These are phyloP conservation scores for Aureobasidium lini DNA, from an alignment of 2,329 filamentous ascomycete species.

Conservation along the genomic window DNA sequence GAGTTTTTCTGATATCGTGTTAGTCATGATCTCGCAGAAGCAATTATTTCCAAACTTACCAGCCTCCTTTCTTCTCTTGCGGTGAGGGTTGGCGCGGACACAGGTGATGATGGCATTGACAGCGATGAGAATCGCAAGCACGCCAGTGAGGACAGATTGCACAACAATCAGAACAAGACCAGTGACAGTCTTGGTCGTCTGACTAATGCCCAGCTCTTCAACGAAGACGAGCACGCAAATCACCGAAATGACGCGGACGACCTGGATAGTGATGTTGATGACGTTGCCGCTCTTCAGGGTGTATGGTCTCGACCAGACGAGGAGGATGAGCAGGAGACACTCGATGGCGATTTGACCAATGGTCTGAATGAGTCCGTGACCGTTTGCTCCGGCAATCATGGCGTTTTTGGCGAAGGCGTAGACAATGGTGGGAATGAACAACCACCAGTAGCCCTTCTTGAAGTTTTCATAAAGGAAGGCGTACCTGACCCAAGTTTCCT, in stretches of 20 bases:
- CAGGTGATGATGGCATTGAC: constrained; percentile 82
- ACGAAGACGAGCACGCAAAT: constrained; percentile 88
- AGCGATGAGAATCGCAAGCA: constrained; percentile 77
- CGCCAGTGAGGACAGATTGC: constrained; percentile 73
- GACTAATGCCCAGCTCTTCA: constrained; percentile 78
- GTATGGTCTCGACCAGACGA: constrained; percentile 81
- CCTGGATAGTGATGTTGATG: constrained; percentile 88
- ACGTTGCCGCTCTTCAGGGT: constrained; percentile 80
- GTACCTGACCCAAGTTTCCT: constrained; percentile 89
- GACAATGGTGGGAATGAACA: constrained; percentile 80
- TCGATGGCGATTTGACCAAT: constrained; percentile 76
- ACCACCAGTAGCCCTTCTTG: constrained; percentile 93
- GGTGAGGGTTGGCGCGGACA: constrained; percentile 83
- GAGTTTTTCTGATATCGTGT: constrained; percentile 56
- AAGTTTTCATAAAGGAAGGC: constrained; percentile 96
- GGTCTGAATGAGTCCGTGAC: constrained; percentile 75
- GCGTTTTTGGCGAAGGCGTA: constrained; percentile 89
- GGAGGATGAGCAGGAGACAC: constrained; percentile 64
- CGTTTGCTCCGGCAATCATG: constrained; percentile 76
- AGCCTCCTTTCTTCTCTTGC: constrained; percentile 78
- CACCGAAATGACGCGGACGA: constrained; percentile 81
- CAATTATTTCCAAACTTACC: constrained; percentile 49
- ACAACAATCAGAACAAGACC: constrained; percentile 91
- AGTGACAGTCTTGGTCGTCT: constrained; percentile 90
- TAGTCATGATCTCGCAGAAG: background rate